Base-by-base conservation (phyloP, 768 basidiomycete genomes). In the Panaeolus papilionaceus region DNA sequence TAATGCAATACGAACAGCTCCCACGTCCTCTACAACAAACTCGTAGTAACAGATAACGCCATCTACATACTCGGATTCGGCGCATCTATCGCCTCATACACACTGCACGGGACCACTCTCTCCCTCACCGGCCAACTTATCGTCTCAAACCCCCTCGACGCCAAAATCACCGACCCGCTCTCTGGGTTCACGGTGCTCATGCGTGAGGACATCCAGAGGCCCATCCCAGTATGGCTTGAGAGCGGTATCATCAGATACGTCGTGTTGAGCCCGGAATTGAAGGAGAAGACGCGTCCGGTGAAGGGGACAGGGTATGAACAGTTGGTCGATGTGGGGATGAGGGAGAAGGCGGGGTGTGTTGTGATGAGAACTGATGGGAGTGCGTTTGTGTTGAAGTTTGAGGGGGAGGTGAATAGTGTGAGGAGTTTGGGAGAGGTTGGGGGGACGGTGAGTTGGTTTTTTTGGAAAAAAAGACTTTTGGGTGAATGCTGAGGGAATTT, bases 81-180 rank as follows among this genome's bases (percentile, higher is more conserved):
- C 6, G 85, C 84, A 67, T 84, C 84, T 0, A 75, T 82, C 67
- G 73, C 82, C 1, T 81, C 89, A 0, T 88, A 89, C 72, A 90
- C 89, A 14, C 78, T 97, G 0, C 89, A 92, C 66, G 81, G 92
- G 69, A 86, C 88, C 23, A 81, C 89, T 0, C 79, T 96, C 62
- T 73, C 88, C 0, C 64, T 75, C 2, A 87, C 84, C 4, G 92
- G 91, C n/a, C n/a, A n/a, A n/a, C 69, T 89, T 23, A 71, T 90
- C 64, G 73, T 77, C 26, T 80, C 79, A 1, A 80, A 86, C 66
- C 54, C 26, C 0, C 77, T 95, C 39, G 85, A 89, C 14, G 91
- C 91, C 3, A 80, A 72, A 65, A 78, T 85, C 63, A 64, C 71
- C 42, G 72, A 80, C 61, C 79, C 81, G 0, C 70, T 76, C 8